Base-by-base conservation (phyloP, 2,329 filamentous ascomycete species). In the Colletotrichum sp. region DNA sequence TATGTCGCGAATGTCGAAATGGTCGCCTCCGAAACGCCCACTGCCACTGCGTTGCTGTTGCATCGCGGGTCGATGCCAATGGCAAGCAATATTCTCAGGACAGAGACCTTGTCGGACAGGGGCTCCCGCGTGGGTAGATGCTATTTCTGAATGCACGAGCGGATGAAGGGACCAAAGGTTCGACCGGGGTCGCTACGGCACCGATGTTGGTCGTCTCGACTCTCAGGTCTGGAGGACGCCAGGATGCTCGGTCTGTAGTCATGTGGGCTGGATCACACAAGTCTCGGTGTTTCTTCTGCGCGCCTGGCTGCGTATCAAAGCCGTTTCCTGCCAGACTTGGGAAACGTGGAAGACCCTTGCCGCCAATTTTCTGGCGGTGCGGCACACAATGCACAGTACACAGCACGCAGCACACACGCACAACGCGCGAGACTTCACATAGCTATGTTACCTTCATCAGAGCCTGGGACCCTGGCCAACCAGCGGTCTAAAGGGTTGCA, bases 121-220 rank as follows among this genome's bases (percentile, higher is more conserved):
- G 73, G 43, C 70, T 76, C 66, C 71, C 71, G 74, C 74, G 36
- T 76, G 60, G 34, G 12, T 32, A 34, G 43, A 30, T 70, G 65
- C 65, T 76, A 74, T 76, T 75, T 74, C 34, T 75, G 74, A 74
- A 27, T 39, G 48, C 48, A 48, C n/a, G 39, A 61, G 68, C 70
- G 64, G 64, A 75, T 65, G 69, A 75, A 75, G 70, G 73, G 73
- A 66, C 64, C 69, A 73, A 64, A 75, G 34, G 69, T 73, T 75
- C 73, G 70, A 75, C 70, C 27, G 16, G 73, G 73, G 55, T 73
- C 22, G 73, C 69, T 64, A 43, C 64, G 56, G 62, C 43, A 73
- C 56, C 55, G 39, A 56, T 34, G 34, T 43, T 67, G 56, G 56
- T 64, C 73, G 34, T 66, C 60, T 56, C 64, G 48, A 32, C 6